A percentile compares a stretch with the other conserved stretches of the same genome.
Conservation (phyloP, 2,329 filamentous ascomycete genomes). For the Cladophialophora immunda region DNA sequence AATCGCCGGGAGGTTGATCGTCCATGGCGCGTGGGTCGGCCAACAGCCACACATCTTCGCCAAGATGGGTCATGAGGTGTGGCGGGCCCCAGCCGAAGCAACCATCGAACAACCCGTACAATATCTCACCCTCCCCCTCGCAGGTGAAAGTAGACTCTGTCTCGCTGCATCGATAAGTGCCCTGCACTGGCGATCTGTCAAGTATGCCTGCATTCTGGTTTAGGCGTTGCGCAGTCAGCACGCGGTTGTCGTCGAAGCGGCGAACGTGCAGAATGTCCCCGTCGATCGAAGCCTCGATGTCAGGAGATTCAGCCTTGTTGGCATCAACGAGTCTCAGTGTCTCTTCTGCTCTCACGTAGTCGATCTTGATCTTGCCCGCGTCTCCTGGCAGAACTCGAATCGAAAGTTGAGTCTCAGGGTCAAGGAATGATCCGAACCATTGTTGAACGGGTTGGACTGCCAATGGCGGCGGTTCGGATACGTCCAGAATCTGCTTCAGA, state of each 20-base stretch:
- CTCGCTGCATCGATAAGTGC: slow-evolving; percentile 49
- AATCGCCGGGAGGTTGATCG: slow-evolving; percentile 53
- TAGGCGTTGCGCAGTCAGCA: slow-evolving; percentile 40
- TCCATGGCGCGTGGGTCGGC: slow-evolving; percentile 53
- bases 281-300: slow-evolving; percentile 44
- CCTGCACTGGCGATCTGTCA: slow-evolving; percentile 37
- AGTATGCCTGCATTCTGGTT: slow-evolving; percentile 23
- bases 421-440: slow-evolving; percentile 52
- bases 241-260: slow-evolving; percentile 44
- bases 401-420: slow-evolving; percentile 34
- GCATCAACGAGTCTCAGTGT: slow-evolving; percentile 37
- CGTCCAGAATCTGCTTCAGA: slow-evolving; percentile 45
- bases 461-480: slow-evolving; percentile 32
- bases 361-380: slow-evolving; percentile 44
- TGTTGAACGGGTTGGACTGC: slow-evolving; percentile 32
- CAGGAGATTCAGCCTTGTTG: slow-evolving; percentile 34
- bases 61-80: slow-evolving; percentile 50
- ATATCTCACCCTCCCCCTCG: slow-evolving; percentile 46
- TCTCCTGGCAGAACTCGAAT: slow-evolving; percentile 2
- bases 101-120: slow-evolving; percentile 56
- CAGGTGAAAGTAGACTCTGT: slow-evolving; percentile 50
- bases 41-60: slow-evolving; percentile 52
- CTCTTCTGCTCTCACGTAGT: slow-evolving; percentile 43
- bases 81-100: slow-evolving; percentile 52
- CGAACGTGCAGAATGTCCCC: slow-evolving; percentile 45